Base-by-base conservation (phyloP, 495 filamentous ascomycete genomes). In the Viridothelium virens region DNA sequence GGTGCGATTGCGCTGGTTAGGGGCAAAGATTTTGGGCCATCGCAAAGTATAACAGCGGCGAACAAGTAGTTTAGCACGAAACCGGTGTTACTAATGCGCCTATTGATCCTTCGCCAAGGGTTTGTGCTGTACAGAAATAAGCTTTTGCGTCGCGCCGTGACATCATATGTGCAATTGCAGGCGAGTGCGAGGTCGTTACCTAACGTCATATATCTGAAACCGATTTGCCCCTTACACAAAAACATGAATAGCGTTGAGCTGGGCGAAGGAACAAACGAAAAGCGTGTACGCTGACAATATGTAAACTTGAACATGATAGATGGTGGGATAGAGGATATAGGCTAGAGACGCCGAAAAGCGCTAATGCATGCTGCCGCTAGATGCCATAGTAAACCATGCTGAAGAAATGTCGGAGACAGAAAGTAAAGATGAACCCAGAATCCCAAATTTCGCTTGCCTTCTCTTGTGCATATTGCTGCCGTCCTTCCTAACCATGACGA, bases 311-410 rank as follows among this genome's bases (percentile, higher is more conserved):
- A 25, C n/a, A 53, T 5, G 48, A n/a, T 53, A 53, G 16, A 53
- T 25, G 25, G 25, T 25, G n/a, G 9, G 48, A 53, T 53, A 53
- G 5, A n/a, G 48, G n/a, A 53, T 14, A n/a, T 5, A 53, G 18
- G 41, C 18, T 25, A 25, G 25, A 25, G 25, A 53, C 48, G 48
- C 48, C 48, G 48, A 53, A 53, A 53, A 53, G 48, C 48, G 12
- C 48, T 53, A 53, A 25, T 25, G n/a, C 48, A 53, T 53, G 48
- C 48, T 53, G 48, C 48, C 48, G n/a, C 11, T 53, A 53, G 48
- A 53, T 53, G 48, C 48, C 48, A 25, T 53, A 14, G 41, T 7
- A 14, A 14, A 25, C 25, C 25, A 25, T 25, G 25, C 25, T 25
- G n/a, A 16, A 53, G 11, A 16, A 25, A 53, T 53, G 48, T 53